phyloP scores from a whole-genome alignment of 2,329 filamentous ascomycete species.

The Biscogniauxia mediterranea region DNA sequence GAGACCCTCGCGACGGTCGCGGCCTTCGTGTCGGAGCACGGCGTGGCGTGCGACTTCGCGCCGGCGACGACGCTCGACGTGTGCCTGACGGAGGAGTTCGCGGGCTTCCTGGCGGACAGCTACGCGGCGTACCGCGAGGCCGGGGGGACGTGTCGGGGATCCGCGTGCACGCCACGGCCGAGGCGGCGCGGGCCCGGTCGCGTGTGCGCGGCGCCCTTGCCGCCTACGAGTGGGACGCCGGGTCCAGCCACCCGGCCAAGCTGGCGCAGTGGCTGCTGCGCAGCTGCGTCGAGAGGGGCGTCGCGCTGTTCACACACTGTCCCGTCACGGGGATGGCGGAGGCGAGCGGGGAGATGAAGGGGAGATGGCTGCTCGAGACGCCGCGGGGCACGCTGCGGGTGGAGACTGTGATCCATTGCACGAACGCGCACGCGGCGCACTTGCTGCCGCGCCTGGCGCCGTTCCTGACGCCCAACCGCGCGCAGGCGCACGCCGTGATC shows the following conservation, averaged over 20 bases:
- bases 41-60: conserved; percentile 45
- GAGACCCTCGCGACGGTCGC: conserved; percentile 38
- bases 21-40: conserved; percentile 40
- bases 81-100: conserved; percentile 46
- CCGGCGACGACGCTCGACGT: conserved; percentile 47
- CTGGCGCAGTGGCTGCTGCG: conserved; percentile 46
- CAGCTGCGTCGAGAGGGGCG: conserved; percentile 37
- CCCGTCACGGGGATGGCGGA: conserved; percentile 33
- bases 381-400: conserved; percentile 32
- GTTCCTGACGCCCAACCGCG: conserved; percentile 42
- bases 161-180: conserved; percentile 35
- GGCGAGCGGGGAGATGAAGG: background rate
- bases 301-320: conserved; percentile 42
- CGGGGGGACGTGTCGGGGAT: conserved; percentile 43
- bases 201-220: conserved; percentile 37
- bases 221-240: conserved; percentile 52
- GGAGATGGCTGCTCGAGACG: conserved; percentile 34
- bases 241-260: conserved; percentile 48
- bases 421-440: conserved; percentile 39
- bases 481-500: conserved; percentile 44
- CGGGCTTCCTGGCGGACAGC: conserved; percentile 41
- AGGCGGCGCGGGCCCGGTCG: conserved; percentile 38
- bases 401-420: conserved; percentile 37
- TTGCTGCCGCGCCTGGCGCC: conserved; percentile 35
- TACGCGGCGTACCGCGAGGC: conserved; percentile 38